Conservation (phyloP, 345 rosid species). For the Populus ilicifolia region DNA sequence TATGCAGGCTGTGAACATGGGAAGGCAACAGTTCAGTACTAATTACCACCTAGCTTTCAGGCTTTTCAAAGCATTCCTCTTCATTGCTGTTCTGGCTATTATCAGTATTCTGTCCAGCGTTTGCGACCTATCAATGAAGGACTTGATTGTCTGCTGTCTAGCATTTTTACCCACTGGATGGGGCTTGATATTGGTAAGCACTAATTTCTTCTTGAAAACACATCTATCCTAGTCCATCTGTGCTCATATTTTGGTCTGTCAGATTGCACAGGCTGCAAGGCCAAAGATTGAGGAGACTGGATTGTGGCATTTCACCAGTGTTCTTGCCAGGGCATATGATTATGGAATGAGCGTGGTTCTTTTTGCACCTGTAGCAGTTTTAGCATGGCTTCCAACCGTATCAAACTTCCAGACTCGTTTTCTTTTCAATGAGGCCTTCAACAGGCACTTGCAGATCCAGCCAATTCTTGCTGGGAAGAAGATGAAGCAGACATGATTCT, state of each 20-base stretch:
- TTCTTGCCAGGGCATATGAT: slow-evolving; percentile 81
- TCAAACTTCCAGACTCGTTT: slow-evolving; percentile 84
- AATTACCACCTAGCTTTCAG: slow-evolving; percentile 65
- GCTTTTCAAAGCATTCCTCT: slow-evolving; percentile 79
- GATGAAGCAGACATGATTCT: slow-evolving; percentile 36
- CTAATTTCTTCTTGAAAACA: not conserved
- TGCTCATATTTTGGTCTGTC: slow-evolving; percentile 5
- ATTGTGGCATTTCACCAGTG: slow-evolving; percentile 69
- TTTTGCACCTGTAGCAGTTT: slow-evolving; percentile 73
- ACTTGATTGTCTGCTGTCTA: slow-evolving; percentile 70
- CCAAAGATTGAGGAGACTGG: slow-evolving; percentile 65
- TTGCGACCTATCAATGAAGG: slow-evolving; percentile 69
- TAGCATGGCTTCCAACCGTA: slow-evolving; percentile 90
- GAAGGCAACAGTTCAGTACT: slow-evolving; percentile 74
- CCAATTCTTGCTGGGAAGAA: slow-evolving; percentile 88
- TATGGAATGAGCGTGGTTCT: slow-evolving; percentile 88
- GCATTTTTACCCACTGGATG: slow-evolving; percentile 95
- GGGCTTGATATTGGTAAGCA: slow-evolving; percentile 85
- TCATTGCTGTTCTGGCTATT: slow-evolving; percentile 57
- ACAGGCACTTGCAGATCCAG: slow-evolving; percentile 75
- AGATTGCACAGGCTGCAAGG: slow-evolving; percentile 91
- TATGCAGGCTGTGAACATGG: slow-evolving; percentile 83
- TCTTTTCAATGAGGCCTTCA: slow-evolving; percentile 89
- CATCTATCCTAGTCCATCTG: not conserved
- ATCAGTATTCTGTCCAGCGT: slow-evolving; percentile 61